phyloP scores from a whole-genome alignment of 306 rosid genomes.

The Vicia sativa region DNA sequence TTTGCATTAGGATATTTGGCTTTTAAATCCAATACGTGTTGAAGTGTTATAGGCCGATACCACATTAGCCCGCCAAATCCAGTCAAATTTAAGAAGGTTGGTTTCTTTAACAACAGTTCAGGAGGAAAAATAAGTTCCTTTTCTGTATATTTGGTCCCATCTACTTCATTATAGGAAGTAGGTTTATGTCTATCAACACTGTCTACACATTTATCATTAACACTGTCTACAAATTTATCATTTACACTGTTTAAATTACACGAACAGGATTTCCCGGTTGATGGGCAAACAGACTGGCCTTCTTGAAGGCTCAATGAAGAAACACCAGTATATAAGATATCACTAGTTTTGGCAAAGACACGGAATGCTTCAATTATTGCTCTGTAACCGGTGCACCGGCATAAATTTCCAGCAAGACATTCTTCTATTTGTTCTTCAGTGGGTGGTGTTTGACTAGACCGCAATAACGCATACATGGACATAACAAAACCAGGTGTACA shows the following conservation, averaged over 20 bases:
- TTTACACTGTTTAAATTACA: conserved; percentile 57
- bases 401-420: conserved; percentile 91
- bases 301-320: conserved; percentile 57
- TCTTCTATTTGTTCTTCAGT: conserved; percentile 85
- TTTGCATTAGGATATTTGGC: conserved; percentile 75
- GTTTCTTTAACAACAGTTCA: conserved; percentile 66
- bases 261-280: conserved; percentile 87
- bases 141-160: conserved; percentile 78
- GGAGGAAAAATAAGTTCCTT: conserved; percentile 95
- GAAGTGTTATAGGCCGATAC: conserved; percentile 79
- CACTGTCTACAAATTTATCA: conserved; percentile 49
- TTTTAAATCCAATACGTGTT: conserved; percentile 70
- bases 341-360: conserved; percentile 78
- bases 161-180: conserved; percentile 68
- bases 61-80: conserved; percentile 84
- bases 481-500: conserved; percentile 94
- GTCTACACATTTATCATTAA: conserved; percentile 43
- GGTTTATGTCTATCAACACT: conserved; percentile 48
- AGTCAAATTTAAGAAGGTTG: conserved; percentile 57
- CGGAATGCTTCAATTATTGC: conserved; percentile 92
- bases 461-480: conserved; percentile 85
- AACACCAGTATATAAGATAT: conserved; percentile 58
- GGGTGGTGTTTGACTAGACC: conserved; percentile 82
- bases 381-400: conserved; percentile 97
- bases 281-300: conserved; percentile 74